phyloP scores from a whole-genome alignment of 192 early-diverging fungal genomes.

The Rhizoclosmatium sp. region DNA sequence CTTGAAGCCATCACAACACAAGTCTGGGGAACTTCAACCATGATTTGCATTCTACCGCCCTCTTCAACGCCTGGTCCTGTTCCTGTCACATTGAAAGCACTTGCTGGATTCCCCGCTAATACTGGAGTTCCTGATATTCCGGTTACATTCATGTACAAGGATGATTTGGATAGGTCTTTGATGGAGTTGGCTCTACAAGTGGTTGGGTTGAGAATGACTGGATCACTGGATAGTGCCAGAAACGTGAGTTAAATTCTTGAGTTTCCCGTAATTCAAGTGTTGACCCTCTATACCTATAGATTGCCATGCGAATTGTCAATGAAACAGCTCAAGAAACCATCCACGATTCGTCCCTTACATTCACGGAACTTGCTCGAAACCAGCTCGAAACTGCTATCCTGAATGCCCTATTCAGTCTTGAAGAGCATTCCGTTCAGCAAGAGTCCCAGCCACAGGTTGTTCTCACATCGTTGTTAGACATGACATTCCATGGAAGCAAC shows the following conservation, averaged over 20 bases:
- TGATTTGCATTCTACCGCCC: conserved; percentile 88
- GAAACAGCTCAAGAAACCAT: conserved; percentile 40
- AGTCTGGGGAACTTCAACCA: conserved; percentile 78
- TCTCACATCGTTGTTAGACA: conserved; percentile 24
- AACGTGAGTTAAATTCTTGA: conserved; percentile 26
- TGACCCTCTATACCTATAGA: conserved; percentile 36
- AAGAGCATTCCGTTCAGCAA: conserved; percentile 21
- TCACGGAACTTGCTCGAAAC: conserved; percentile 18
- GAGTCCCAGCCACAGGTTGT: conserved; percentile 10
- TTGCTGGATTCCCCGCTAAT: conserved; percentile 24
- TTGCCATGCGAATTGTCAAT: conserved; percentile 74
- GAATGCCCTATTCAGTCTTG: conserved; percentile 14
- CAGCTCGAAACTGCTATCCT: conserved; percentile 31
- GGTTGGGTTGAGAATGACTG: conserved; percentile 83
- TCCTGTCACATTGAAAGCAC: conserved; percentile 53
- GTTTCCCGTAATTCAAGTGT: neutral
- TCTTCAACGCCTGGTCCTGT: conserved; percentile 77
- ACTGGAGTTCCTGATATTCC: conserved; percentile 20
- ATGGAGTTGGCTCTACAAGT: conserved; percentile 91
- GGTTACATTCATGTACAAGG: conserved; percentile 59
- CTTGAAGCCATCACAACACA: conserved; percentile 74
- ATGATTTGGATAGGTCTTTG: conserved; percentile 85
- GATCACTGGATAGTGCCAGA: conserved; percentile 78
- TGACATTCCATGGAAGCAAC: conserved; percentile 20
- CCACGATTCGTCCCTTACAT: conserved; percentile 22